These are phyloP conservation scores for Beauveria rudraprayagi DNA, from an alignment of 2,329 filamentous ascomycete genomes.

Conservation along the genomic window DNA sequence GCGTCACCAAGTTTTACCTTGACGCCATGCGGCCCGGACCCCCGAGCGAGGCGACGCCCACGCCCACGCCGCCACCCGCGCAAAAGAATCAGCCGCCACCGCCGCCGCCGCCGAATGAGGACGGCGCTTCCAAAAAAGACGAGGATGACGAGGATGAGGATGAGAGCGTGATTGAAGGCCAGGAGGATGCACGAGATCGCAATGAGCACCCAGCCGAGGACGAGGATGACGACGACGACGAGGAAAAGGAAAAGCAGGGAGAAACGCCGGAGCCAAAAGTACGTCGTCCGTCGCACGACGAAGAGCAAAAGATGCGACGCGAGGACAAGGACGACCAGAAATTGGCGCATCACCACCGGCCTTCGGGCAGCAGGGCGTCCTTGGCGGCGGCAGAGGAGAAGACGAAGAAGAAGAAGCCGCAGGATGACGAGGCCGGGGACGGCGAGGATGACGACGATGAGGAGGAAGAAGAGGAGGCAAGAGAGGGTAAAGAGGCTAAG, in stretches of 20 bases:
- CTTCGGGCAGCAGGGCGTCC: constrained; percentile 20
- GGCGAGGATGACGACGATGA: constrained; percentile 21
- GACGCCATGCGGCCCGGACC: constrained; percentile 58
- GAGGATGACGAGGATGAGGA: constrained; percentile 14
- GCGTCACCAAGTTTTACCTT: constrained; percentile 91
- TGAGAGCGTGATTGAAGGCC: constrained; percentile 14
- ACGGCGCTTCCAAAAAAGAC: constrained; percentile 9
- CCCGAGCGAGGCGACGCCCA: constrained; percentile 25
- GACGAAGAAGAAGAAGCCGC: constrained; percentile 23
- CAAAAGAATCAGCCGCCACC: constrained; percentile 27
- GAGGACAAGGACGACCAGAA: constrained; percentile 49
- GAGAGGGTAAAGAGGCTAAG: constrained; percentile 23
- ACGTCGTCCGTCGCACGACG: constrained; percentile 20
- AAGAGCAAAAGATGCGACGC: constrained; percentile 49
- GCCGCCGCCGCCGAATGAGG: constrained; percentile 11
- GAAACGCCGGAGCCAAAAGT: constrained; percentile 33
- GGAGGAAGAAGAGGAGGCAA: constrained; percentile 16
- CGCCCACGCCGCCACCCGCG: constrained; percentile 19
- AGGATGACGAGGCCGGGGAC: constrained; percentile 18
- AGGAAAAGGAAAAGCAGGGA: constrained; percentile 18
- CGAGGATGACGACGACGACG: constrained; percentile 16
- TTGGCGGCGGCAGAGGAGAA: constrained; percentile 19
- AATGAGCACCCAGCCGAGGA: constrained; percentile 20
- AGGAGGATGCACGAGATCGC: constrained; percentile 15
- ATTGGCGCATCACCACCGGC: constrained; percentile 35